Conservation (phyloP, 2,329 filamentous ascomycete genomes). For the Pseudogymnoascus sp. region DNA sequence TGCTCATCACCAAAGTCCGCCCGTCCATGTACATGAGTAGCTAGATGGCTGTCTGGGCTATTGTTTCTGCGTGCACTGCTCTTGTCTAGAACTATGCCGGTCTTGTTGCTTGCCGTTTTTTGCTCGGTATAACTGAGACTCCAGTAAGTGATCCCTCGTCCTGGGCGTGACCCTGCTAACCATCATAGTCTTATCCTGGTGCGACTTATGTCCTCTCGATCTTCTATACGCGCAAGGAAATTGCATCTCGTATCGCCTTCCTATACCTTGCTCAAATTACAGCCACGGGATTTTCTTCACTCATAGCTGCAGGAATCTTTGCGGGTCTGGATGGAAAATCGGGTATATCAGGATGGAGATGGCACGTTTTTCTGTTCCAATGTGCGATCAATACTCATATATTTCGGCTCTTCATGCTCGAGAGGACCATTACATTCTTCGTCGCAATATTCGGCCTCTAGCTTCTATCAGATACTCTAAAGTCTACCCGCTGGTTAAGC, state of each 20-base stretch:
- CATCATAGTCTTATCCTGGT: slow-evolving; percentile 33
- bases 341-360: too few species aligned
- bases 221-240: slow-evolving; percentile 37
- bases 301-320: slow-evolving; percentile 30
- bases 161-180: too few species aligned
- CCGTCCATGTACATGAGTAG: slow-evolving; percentile 25
- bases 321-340: slow-evolving; percentile 23
- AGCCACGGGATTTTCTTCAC: slow-evolving; percentile 27
- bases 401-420: too few species aligned
- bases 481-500: too few species aligned
- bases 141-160: too few species aligned
- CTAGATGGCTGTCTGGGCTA: slow-evolving; percentile 40
- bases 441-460: too few species aligned
- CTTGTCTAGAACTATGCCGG: slow-evolving; percentile 40
- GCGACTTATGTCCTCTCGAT: slow-evolving; percentile 36
- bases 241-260: slow-evolving; percentile 25
- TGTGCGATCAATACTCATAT: too few species aligned
- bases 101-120: slow-evolving; percentile 42
- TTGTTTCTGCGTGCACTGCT: slow-evolving; percentile 40
- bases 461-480: too few species aligned
- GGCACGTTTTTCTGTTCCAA: too few species aligned
- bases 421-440: too few species aligned
- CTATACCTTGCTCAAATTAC: slow-evolving; percentile 30
- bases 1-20: slow-evolving; percentile 24
- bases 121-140: slow-evolving; percentile 41